Evolutionary conservation across 805 yeast species (phyloP).

Genomic region (Saccharomycopsis schoenii): DNA sequence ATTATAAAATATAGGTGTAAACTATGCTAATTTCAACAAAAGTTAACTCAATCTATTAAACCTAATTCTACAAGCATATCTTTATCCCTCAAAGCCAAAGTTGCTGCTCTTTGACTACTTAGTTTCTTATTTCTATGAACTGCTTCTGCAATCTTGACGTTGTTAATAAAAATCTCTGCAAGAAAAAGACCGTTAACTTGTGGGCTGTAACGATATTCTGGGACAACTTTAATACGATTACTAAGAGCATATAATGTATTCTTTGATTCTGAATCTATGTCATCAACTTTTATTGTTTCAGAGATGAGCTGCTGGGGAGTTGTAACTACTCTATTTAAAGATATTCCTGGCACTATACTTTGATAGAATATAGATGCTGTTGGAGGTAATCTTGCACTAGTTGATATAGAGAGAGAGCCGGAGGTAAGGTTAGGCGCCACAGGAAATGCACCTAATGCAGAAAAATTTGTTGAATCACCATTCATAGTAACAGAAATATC

Average conservation of each 20-base stretch:
- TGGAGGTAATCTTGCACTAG: too few species aligned
- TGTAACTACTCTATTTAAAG: not conserved
- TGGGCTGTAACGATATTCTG: not conserved
- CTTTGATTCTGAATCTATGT: not conserved
- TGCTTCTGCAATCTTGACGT: conserved; percentile 1
- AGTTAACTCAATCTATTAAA: not conserved
- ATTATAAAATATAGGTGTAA: too few species aligned
- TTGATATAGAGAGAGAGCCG: not conserved
- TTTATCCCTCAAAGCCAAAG: conserved; percentile 3
- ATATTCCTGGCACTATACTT: not conserved
- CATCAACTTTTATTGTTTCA: not conserved
- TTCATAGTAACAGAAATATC: not conserved
- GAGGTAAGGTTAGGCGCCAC: not conserved
- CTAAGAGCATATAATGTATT: conserved; percentile 1
- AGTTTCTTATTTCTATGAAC: conserved; percentile 5
- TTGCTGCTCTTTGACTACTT: conserved; percentile 11
- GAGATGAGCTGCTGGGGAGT: not conserved
- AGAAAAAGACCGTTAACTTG: not conserved
- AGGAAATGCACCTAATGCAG: not conserved
- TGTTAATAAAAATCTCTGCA: not conserved
- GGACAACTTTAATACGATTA: not conserved
- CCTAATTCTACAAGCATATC: not conserved
- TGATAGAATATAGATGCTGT: not conserved
- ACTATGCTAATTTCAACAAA: too few species aligned
- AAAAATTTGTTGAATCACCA: not conserved